Base-by-base conservation (phyloP, 768 basidiomycete species). In the Suillus alpinus region DNA sequence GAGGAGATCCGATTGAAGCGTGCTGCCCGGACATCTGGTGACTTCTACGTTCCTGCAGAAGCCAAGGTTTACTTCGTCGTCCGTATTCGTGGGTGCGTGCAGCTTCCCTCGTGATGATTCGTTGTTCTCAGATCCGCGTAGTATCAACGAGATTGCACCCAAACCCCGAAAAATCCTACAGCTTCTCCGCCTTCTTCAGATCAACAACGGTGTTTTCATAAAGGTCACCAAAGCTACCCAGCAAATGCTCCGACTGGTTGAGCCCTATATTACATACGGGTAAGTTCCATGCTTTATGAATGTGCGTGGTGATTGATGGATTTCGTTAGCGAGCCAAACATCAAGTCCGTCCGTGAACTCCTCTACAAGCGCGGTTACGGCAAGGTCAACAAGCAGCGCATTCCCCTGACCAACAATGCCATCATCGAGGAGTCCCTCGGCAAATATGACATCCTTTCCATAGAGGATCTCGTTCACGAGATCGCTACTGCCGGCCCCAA, bases 361-460 rank as follows among this genome's bases (percentile, higher is more conserved):
- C 88, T 98, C 80, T 98, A 98, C 90, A 99, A 99, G 85, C 94
- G 97, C 65, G 97, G 97, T 60, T 98, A 98, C 74, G 97, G 96
- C 75, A 98, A 98, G 83, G 88, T 98, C 76, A 77, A 94, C 85
- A 96, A 94, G 80, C 95, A 98, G 77, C 91, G 97, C 74, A 91
- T 99, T 71, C 95, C 97, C 64, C 87, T 99, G 64, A 79, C 88
- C 69, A 94, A 92, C 82, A 99, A 99, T 80, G 82, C 85, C 62
- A 82, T 97, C 79, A 96, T 98, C 70, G 97, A 99, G 80, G 80
- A 85, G 70, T 72, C 82, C 39, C 94, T 99, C 64, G 92, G 94
- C 76, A 90, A 96, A 77, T 90, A 85, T 79, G 92, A 96, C 75
- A 95, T 98, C 76, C 89, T 99, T 74, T 98, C 89, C 67, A 86